A percentile compares a stretch with the other conserved stretches of the same genome.
Evolutionary conservation across 2,329 filamentous ascomycete genomes (phyloP).

Genomic region (Ampelomyces quisqualis): DNA sequence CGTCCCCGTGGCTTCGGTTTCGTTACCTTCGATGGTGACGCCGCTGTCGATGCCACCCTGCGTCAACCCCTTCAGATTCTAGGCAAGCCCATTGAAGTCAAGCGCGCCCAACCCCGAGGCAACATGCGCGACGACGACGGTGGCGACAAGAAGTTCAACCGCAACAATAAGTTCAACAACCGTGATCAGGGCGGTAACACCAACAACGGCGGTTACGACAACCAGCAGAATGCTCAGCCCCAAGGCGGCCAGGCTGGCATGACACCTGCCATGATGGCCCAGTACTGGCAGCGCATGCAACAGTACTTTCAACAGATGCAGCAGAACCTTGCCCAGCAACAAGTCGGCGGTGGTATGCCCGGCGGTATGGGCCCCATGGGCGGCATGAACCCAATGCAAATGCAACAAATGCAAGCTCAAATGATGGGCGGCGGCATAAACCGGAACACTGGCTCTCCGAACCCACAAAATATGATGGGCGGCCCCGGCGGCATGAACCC

Average conservation of each 20-base stretch:
- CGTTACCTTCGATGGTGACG: constrained; percentile 95
- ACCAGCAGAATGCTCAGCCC: constrained; percentile 51
- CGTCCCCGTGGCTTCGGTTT: constrained; percentile 94
- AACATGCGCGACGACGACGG: constrained; percentile 92
- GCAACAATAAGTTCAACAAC: constrained; percentile 41
- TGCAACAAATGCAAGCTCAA: constrained; percentile 46
- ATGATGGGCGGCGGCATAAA: constrained; percentile 37
- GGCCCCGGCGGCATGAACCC: constrained; percentile 64
- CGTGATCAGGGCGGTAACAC: constrained; percentile 35
- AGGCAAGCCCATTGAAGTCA: constrained; percentile 95
- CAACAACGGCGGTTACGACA: constrained; percentile 49
- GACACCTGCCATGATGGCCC: constrained; percentile 96
- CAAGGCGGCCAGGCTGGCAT: constrained; percentile 59
- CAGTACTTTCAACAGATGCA: constrained; percentile 96
- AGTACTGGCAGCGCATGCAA: constrained; percentile 98
- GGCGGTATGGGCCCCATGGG: constrained; percentile 52
- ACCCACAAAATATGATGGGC: constrained; percentile 40
- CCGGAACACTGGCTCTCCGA: constrained; percentile 34
- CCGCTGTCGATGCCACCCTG: constrained; percentile 89
- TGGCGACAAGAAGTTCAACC: constrained; percentile 51
- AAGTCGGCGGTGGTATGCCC: constrained; percentile 43
- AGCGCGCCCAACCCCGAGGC: constrained; percentile 92
- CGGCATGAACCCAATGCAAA: constrained; percentile 61
- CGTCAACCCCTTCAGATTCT: constrained; percentile 84
- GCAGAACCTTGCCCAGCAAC: constrained; percentile 70